Evolutionary conservation across 192 early-diverging fungal species (phyloP).

Genomic region (Umbelopsis sp.): DNA sequence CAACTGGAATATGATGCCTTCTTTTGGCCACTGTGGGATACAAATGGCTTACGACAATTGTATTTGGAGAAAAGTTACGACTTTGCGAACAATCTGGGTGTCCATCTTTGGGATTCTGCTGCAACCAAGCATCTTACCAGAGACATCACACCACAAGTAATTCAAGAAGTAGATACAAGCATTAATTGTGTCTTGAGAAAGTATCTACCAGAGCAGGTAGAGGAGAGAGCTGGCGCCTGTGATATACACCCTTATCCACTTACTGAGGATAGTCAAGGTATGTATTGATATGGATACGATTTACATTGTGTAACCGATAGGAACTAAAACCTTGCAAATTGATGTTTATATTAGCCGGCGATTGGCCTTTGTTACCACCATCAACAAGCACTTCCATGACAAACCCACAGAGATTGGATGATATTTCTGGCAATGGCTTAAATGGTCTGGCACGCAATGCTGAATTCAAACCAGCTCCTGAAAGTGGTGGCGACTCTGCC

Average conservation of each 20-base stretch:
- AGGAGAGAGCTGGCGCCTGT: slow-evolving; percentile 18
- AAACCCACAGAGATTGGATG: slow-evolving; percentile 20
- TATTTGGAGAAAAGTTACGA: slow-evolving; percentile 42
- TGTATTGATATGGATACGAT: neutral
- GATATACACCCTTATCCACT: slow-evolving; percentile 14
- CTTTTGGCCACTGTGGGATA: slow-evolving; percentile 49
- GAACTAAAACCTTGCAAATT: neutral
- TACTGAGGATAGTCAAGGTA: slow-evolving; percentile 25
- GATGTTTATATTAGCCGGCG: slow-evolving; percentile 22
- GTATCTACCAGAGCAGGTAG: slow-evolving; percentile 30
- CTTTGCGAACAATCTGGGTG: slow-evolving; percentile 35
- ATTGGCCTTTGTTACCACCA: slow-evolving; percentile 28
- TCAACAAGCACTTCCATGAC: neutral
- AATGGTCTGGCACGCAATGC: slow-evolving; percentile 25
- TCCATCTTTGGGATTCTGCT: slow-evolving; percentile 43
- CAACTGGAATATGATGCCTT: slow-evolving; percentile 36
- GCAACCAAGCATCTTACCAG: slow-evolving; percentile 38
- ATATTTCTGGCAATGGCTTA: slow-evolving; percentile 33
- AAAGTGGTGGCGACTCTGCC: neutral
- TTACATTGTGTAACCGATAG: neutral
- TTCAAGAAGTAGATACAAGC: slow-evolving; percentile 37
- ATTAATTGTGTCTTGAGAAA: slow-evolving; percentile 38
- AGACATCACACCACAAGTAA: slow-evolving; percentile 25
- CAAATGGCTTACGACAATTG: slow-evolving; percentile 34
- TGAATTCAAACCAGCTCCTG: neutral